phyloP scores from a whole-genome alignment of 2,329 filamentous ascomycete species.

The Aschersonia sp. region DNA sequence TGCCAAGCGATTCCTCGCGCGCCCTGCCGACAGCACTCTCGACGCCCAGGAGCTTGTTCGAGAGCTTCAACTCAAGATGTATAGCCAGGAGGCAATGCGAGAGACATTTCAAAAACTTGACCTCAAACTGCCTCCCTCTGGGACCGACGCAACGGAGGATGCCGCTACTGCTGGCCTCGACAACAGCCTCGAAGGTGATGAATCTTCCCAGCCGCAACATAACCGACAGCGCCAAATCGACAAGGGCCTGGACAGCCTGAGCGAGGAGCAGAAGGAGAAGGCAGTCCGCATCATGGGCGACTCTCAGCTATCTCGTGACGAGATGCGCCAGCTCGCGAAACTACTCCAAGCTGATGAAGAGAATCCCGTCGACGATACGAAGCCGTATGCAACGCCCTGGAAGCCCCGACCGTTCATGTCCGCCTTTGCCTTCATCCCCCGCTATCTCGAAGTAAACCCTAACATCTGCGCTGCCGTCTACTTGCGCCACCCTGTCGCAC shows the following conservation, averaged over 20 bases:
- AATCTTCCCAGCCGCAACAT: conserved; percentile 7
- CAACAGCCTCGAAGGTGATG: neutral
- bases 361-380: conserved; percentile 61
- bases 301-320: conserved; percentile 26
- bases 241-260: conserved; percentile 19
- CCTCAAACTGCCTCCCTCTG: conserved; percentile 5
- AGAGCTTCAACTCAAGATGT: conserved; percentile 18
- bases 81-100: conserved; percentile 16
- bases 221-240: conserved; percentile 17
- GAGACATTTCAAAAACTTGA: conserved; percentile 15
- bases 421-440: conserved; percentile 86
- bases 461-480: conserved; percentile 94
- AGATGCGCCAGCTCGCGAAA: conserved; percentile 35
- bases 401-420: conserved; percentile 72
- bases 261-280: conserved; percentile 16
- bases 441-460: conserved; percentile 95
- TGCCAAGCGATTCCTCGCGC: conserved; percentile 44
- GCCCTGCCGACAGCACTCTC: conserved; percentile 16
- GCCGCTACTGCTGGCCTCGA: conserved; percentile 3
- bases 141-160: conserved; percentile 5
- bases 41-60: conserved; percentile 14
- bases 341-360: conserved; percentile 51
- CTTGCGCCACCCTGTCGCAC: conserved; percentile 80
- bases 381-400: conserved; percentile 91
- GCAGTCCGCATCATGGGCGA: conserved; percentile 18